Percentiles rank a stretch among this genome's conserved stretches.
Conservation (phyloP, 169 alveolate species). For the Plasmodium cynomolgi region DNA sequence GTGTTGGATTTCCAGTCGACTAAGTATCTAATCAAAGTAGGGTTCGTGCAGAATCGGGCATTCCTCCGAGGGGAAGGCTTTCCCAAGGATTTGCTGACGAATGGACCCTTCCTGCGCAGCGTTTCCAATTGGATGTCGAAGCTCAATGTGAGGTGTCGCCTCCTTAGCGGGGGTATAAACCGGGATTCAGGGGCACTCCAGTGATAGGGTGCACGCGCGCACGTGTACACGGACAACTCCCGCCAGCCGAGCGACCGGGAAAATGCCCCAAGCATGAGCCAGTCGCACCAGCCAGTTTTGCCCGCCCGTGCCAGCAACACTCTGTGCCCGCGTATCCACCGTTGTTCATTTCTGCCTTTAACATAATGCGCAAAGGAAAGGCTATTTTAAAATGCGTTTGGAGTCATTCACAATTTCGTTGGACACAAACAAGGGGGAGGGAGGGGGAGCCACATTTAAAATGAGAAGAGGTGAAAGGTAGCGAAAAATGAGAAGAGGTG, state of each 20-base stretch:
- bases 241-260: too few species aligned
- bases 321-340: not conserved
- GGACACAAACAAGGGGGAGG: not conserved
- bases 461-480: not conserved
- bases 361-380: not conserved
- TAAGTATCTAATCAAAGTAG: slow-evolving; percentile 27
- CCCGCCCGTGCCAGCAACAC: not conserved
- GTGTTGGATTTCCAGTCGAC: slow-evolving; percentile 2
- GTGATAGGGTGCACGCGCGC: not conserved
- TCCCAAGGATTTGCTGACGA: slow-evolving; percentile 1
- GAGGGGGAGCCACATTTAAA: not conserved
- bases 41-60: slow-evolving; percentile 8
- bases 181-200: not conserved
- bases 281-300: not conserved
- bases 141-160: slow-evolving; percentile 5
- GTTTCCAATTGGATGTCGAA: not conserved
- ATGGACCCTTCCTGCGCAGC: slow-evolving; percentile 13
- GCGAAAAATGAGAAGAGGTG: not conserved
- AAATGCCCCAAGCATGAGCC: too few species aligned
- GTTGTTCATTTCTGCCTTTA: not conserved
- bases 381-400: not conserved
- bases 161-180: not conserved
- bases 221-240: not conserved
- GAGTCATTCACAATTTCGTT: not conserved
- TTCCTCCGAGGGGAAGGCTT: slow-evolving; percentile 14